These are phyloP conservation scores for Emiliania huxleyi DNA, from an alignment of 78 protist genomes.

Conservation along the genomic window DNA sequence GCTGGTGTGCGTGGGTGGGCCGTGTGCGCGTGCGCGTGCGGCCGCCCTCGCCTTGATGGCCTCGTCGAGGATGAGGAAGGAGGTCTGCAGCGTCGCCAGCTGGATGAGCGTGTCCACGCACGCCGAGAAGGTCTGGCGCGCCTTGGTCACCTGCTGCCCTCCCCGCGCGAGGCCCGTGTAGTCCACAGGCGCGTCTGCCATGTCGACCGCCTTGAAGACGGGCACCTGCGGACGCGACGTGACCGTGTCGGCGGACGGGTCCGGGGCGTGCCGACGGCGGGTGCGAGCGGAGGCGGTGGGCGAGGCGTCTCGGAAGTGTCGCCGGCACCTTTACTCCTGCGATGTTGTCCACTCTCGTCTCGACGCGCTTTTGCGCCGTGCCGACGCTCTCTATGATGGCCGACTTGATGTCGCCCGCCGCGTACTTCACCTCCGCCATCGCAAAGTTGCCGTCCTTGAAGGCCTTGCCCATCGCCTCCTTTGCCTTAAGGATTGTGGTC, in stretches of 20 bases:
- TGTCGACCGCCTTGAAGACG: constrained; percentile 38
- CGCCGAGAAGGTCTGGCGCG: constrained; percentile 51
- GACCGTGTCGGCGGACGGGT: too few species aligned
- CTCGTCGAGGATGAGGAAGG: constrained; percentile 91
- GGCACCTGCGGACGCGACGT: constrained; percentile 5
- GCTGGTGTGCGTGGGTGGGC: too few species aligned
- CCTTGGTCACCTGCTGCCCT: constrained; percentile 77
- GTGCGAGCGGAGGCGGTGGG: too few species aligned
- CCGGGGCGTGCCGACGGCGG: too few species aligned
- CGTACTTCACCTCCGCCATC: constrained; percentile 43
- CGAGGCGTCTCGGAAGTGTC: too few species aligned
- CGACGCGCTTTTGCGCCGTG: not conserved
- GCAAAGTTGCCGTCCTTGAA: constrained; percentile 8
- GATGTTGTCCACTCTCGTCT: constrained; percentile 41
- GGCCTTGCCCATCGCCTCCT: constrained; percentile 32
- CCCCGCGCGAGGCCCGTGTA: constrained; percentile 90
- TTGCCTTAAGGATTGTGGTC: constrained; percentile 22
- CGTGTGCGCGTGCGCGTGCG: too few species aligned
- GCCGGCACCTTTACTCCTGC: constrained; percentile 58
- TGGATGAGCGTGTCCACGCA: constrained; percentile 78
- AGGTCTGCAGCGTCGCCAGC: constrained; percentile 91
- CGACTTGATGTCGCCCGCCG: constrained; percentile 58
- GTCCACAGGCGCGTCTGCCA: not conserved
- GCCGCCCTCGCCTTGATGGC: too few species aligned
- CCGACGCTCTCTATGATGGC: not conserved